phyloP scores from a whole-genome alignment of 1,284 basidiomycete species.

The Phellinidium pouzarii region DNA sequence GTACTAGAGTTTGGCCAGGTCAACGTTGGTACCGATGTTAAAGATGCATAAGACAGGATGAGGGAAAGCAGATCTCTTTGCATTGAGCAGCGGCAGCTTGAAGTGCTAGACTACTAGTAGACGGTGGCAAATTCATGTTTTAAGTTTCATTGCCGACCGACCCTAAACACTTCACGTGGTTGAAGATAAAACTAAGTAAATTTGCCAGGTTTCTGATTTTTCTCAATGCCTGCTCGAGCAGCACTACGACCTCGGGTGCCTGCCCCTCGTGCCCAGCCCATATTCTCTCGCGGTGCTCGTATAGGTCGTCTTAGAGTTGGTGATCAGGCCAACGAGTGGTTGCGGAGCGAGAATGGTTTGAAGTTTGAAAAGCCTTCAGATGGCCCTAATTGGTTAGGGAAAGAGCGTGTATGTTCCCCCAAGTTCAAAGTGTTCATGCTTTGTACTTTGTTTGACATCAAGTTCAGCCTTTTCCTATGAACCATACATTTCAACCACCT shows the following conservation, averaged over 20 bases:
- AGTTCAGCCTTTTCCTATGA: conserved; percentile 74
- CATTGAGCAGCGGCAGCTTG: background rate
- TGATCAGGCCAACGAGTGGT: conserved; percentile 12
- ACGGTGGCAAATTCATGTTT: no score
- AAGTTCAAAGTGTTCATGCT: background rate
- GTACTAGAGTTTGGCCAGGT: conserved; percentile 32
- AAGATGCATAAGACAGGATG: conserved; percentile 47
- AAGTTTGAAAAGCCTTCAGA: conserved; percentile 4
- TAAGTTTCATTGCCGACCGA: no score
- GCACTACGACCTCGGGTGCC: conserved; percentile 12
- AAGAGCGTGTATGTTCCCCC: conserved; percentile 6
- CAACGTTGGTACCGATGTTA: conserved; percentile 38
- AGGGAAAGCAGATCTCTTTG: conserved; percentile 33
- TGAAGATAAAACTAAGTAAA: background rate
- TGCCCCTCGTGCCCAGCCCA: background rate
- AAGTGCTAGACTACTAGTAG: no score
- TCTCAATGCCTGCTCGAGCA: conserved; percentile 9
- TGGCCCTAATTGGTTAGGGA: conserved; percentile 17
- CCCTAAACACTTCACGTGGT: conserved; percentile 15
- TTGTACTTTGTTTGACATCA: conserved; percentile 16
- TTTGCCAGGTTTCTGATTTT: background rate
- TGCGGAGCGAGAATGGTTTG: conserved; percentile 9
- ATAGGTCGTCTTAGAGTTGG: background rate
- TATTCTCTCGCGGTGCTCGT: conserved; percentile 11
- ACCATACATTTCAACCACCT: conserved; percentile 73